phyloP scores from a whole-genome alignment of 768 basidiomycete species.

The Hirschioporus abietinus region DNA sequence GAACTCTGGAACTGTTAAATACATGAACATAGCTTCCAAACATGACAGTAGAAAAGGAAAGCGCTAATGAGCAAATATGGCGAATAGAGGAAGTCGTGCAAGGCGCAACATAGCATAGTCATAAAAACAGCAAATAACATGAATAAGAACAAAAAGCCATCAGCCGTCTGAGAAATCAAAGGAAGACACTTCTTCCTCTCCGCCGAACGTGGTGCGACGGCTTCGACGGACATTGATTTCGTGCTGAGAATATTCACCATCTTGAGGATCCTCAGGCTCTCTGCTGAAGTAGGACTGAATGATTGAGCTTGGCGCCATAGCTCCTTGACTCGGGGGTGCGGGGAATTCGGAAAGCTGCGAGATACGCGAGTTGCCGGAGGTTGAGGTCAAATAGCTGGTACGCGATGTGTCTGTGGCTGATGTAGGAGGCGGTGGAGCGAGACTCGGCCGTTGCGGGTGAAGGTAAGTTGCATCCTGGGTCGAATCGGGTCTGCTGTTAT shows the following conservation, averaged over 20 bases:
- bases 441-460: conserved; percentile 9
- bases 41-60: not conserved
- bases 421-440: conserved; percentile 25
- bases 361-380: conserved; percentile 55
- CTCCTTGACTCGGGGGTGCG: conserved; percentile 39
- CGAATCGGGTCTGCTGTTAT: not conserved
- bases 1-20: not conserved
- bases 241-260: conserved; percentile 12
- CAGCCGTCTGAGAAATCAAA: not conserved
- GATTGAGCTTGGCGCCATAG: conserved; percentile 1
- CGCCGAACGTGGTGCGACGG: conserved; percentile 22
- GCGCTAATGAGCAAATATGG: not conserved
- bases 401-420: conserved; percentile 18
- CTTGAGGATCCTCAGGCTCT: conserved; percentile 1
- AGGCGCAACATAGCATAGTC: not conserved
- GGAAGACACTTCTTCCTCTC: conserved; percentile 21
- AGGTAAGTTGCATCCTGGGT: not conserved
- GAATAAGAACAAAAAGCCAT: not conserved
- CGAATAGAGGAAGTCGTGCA: not conserved
- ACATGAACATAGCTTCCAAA: not conserved
- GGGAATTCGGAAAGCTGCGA: conserved; percentile 73
- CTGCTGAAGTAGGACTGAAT: conserved; percentile 3
- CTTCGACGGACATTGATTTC: conserved; percentile 7
- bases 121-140: not conserved
- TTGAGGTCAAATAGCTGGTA: conserved; percentile 56